A percentile compares a stretch with the other conserved stretches of the same genome.
Evolutionary conservation across 2,329 filamentous ascomycete genomes (phyloP).

Genomic region (Nemania sp.): DNA sequence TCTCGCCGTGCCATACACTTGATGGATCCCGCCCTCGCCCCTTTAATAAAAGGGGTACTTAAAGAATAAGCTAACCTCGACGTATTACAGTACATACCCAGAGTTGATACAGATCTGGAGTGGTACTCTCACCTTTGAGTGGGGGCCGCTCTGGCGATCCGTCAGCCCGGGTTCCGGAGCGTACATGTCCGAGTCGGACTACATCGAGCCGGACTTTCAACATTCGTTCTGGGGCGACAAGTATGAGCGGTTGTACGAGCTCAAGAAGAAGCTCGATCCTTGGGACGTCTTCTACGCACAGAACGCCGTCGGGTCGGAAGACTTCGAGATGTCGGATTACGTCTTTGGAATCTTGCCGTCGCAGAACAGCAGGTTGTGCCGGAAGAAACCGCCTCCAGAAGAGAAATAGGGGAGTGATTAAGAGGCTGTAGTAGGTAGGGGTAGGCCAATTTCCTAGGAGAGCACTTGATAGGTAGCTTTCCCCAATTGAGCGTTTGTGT

Average conservation of each 20-base stretch:
- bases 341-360: conserved; percentile 37
- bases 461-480: too few species aligned
- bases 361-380: conserved; percentile 36
- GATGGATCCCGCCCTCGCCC: too few species aligned
- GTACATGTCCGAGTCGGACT: conserved; percentile 42
- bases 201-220: conserved; percentile 45
- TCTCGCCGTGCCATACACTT: background rate
- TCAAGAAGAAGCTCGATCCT: conserved; percentile 46
- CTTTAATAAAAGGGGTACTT: too few species aligned
- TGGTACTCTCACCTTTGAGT: conserved; percentile 33
- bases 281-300: conserved; percentile 43
- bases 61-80: conserved; percentile 7
- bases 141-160: conserved; percentile 30
- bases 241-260: conserved; percentile 41
- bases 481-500: background rate
- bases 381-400: conserved; percentile 25
- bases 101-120: conserved; percentile 36
- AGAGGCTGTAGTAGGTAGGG: background rate
- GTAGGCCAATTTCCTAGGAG: too few species aligned
- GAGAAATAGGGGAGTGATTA: background rate
- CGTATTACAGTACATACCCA: conserved; percentile 32
- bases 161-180: conserved; percentile 35
- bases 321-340: conserved; percentile 42
- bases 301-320: conserved; percentile 45
- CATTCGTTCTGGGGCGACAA: conserved; percentile 45